A percentile compares a stretch with the other conserved stretches of the same genome.
These are phyloP conservation scores for Nicotiana tomentosiformis DNA, from an alignment of 257 asterid genomes.

Conservation along the genomic window DNA sequence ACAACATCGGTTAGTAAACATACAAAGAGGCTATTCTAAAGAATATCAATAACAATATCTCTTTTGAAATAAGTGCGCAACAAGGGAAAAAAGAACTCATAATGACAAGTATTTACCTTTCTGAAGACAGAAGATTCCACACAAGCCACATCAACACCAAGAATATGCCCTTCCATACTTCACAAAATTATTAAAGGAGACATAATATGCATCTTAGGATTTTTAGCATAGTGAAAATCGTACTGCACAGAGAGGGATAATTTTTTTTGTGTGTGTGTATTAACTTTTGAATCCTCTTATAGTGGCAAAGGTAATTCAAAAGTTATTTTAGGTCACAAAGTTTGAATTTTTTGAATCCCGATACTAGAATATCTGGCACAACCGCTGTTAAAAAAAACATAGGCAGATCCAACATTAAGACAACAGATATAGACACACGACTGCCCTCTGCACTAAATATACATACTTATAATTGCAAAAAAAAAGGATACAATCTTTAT, in stretches of 20 bases:
- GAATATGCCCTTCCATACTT: slow-evolving; percentile 12
- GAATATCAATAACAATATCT: neutral
- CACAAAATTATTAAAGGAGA: neutral
- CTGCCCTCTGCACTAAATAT: neutral
- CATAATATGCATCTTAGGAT: neutral
- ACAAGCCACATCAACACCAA: slow-evolving; percentile 15
- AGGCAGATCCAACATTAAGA: neutral
- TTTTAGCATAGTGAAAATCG: neutral
- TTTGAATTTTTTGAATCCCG: no score
- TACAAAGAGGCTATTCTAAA: neutral
- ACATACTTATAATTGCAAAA: neutral
- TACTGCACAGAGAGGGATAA: no score
- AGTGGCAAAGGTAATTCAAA: no score
- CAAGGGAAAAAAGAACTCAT: neutral
- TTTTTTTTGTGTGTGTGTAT: no score
- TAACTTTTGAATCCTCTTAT: no score
- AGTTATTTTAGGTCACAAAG: no score
- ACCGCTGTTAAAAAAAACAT: neutral
- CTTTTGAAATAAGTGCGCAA: neutral
- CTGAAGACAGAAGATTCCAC: slow-evolving; percentile 22
- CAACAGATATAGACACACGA: neutral
- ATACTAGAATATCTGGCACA: no score
- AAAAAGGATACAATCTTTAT: neutral
- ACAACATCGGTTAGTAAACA: neutral
- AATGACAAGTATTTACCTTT: slow-evolving; percentile 18